Percentiles rank a stretch among this genome's conserved stretches.
phyloP scores from a whole-genome alignment of 805 yeast genomes.

The Cyberlindnera mississippiensis region DNA sequence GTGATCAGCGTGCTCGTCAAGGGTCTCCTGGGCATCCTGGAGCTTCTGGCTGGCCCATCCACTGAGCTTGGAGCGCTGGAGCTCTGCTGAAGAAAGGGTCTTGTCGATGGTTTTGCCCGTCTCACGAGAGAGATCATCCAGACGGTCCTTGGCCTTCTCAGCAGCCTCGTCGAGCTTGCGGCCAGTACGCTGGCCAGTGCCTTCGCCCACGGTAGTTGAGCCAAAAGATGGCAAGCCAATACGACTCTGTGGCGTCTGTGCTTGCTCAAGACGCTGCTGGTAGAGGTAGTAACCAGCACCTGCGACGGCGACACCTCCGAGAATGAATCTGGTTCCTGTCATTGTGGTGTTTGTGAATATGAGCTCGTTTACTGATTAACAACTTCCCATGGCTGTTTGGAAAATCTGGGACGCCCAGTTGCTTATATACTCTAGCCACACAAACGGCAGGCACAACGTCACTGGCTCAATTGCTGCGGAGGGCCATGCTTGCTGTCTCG shows the following conservation, averaged over 20 bases:
- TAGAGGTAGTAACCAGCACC: slow-evolving; percentile 27
- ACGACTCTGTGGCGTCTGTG: slow-evolving; percentile 4
- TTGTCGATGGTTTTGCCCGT: slow-evolving; percentile 21
- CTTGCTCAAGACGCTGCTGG: slow-evolving; percentile 21
- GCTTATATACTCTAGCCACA: too few relatives aligned
- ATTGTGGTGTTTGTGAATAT: slow-evolving; percentile 6
- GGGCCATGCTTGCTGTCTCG: too few relatives aligned
- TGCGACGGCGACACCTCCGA: slow-evolving; percentile 26
- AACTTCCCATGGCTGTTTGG: too few relatives aligned
- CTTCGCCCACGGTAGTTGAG: slow-evolving; percentile 9
- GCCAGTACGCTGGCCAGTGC: slow-evolving; percentile 23
- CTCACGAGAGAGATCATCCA: slow-evolving; percentile 16
- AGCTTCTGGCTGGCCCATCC: slow-evolving; percentile 24
- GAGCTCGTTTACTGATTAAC: too few relatives aligned
- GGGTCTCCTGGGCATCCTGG: slow-evolving; percentile 10
- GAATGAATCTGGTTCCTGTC: slow-evolving; percentile 13
- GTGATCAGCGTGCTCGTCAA: slow-evolving; percentile 14
- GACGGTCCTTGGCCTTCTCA: slow-evolving; percentile 13
- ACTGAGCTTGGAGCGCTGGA: slow-evolving; percentile 13
- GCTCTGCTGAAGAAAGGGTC: slow-evolving; percentile 13
- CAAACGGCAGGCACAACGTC: too few relatives aligned
- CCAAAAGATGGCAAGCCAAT: slow-evolving; percentile 12
- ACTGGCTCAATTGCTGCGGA: too few relatives aligned
- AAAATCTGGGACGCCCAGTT: too few relatives aligned
- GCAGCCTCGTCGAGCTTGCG: slow-evolving; percentile 26